phyloP scores from a whole-genome alignment of 805 yeast genomes.

The Candida insectorum region DNA sequence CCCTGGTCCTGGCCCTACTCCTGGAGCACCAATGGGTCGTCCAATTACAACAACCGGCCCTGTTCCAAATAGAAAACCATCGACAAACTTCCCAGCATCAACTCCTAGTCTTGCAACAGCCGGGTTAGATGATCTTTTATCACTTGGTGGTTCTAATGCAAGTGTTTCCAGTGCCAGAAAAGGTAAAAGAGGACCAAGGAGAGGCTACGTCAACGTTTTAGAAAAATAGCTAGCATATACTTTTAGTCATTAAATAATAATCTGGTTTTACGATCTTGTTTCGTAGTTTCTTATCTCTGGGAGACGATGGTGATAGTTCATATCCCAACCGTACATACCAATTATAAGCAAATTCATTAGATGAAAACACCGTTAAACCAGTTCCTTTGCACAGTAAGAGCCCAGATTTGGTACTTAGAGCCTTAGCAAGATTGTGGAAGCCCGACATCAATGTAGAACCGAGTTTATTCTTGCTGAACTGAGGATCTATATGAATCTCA shows the following conservation, averaged over 20 bases:
- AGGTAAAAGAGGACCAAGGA: conserved; percentile 28
- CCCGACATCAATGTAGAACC: conserved; percentile 39
- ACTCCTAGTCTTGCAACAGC: conserved; percentile 32
- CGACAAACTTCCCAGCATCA: conserved; percentile 9
- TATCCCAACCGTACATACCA: conserved; percentile 47
- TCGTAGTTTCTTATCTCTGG: conserved; percentile 39
- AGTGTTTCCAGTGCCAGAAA: conserved; percentile 17
- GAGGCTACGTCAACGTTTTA: conserved; percentile 32
- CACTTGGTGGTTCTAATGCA: conserved; percentile 25
- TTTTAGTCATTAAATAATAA: conserved; percentile 18
- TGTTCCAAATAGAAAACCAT: conserved; percentile 7
- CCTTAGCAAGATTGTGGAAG: conserved; percentile 30
- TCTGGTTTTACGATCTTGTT: conserved; percentile 40
- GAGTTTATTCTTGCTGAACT: conserved; percentile 27
- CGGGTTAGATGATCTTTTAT: conserved; percentile 38
- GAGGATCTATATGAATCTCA: conserved; percentile 48
- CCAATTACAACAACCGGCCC: conserved; percentile 4
- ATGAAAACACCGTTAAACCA: conserved; percentile 49
- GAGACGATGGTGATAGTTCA: conserved; percentile 36
- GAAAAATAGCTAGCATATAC: conserved; percentile 11
- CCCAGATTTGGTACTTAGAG: conserved; percentile 6
- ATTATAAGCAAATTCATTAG: conserved; percentile 36
- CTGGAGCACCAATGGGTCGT: conserved; percentile 6
- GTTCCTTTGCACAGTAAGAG: conserved; percentile 20
- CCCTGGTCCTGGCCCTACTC: conserved; percentile 1